Evolutionary conservation across 2,329 filamentous ascomycete genomes (phyloP), one percentile per base, ranked within the genome.

Genomic region (Claviceps sp.): DNA sequence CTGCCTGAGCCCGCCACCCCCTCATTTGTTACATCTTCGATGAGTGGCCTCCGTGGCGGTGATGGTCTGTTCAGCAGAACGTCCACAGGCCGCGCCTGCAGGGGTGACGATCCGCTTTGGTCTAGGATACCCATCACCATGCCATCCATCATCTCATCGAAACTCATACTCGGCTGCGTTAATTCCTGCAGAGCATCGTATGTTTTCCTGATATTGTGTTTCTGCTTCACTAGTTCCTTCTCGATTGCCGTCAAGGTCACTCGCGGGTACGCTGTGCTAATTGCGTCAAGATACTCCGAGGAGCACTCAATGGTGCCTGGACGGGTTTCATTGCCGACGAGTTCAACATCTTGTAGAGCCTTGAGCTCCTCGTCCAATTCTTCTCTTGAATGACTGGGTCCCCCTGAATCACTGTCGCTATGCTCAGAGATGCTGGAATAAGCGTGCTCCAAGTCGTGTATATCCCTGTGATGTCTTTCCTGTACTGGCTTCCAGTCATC

Each of bases 191-290:
- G 60, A 4, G 60, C 58, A 3, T 64, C 56, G 53, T 72, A 77
- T 0, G 72, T 65, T 16, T 56, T 61, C 16, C 62, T 62, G 6
- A 71, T 48, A 52, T 75, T 60, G 11, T 64, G 62, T 5, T 60
- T 49, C 19, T 65, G 62, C n/a, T 58, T 62, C 5, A 58, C 54
- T 3, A 74, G 57, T 1, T 70, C 59, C 6, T 62, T 59, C 49
- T 73, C 64, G 50, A 70, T 70, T 7, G 64, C 56, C 2, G 62
- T 57, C 6, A 64, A 56, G 1, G 68, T 60, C 8, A 65, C 68
- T 6, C 61, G 58, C 2, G 74, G 74, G 44, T 75, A 78, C 0
- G 74, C 72, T 16, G 62, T 58, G 44, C 64, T 67, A 2, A 76
- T 58, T n/a, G 66, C 63, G 6, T 53, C 59, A 13, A 64, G 56